phyloP scores from a whole-genome alignment of 805 yeast genomes.

The Candida namnaoensis region DNA sequence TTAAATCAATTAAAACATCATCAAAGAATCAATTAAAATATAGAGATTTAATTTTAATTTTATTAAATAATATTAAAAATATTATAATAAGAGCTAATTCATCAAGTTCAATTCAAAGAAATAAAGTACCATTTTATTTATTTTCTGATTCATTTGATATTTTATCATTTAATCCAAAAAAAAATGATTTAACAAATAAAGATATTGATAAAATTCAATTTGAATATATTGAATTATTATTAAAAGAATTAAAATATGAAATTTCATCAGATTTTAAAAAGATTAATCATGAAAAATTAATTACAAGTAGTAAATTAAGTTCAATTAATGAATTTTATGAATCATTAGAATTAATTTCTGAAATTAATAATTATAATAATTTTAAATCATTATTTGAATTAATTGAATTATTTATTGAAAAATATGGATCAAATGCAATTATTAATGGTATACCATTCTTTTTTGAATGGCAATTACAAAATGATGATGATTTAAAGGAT shows the following conservation, averaged over 20 bases:
- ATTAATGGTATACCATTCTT: constrained; percentile 37
- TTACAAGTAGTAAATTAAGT: constrained; percentile 10
- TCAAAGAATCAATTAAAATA: not conserved
- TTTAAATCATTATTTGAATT: constrained; percentile 3
- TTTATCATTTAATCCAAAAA: constrained; percentile 2
- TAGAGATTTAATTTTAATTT: constrained; percentile 1
- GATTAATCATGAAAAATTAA: constrained; percentile 11
- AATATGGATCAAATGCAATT: constrained; percentile 38
- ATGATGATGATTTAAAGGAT: not conserved
- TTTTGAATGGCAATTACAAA: constrained; percentile 30
- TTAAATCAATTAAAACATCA: not conserved
- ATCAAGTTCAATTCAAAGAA: constrained; percentile 14
- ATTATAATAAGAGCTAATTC: constrained; percentile 9
- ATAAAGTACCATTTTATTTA: constrained; percentile 14
- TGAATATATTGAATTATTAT: constrained; percentile 10
- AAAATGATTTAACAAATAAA: not conserved
- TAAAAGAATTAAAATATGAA: constrained; percentile 10
- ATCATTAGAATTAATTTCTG: constrained; percentile 6
- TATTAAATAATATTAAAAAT: constrained; percentile 10
- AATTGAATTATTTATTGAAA: constrained; percentile 15
- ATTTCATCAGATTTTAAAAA: constrained; percentile 7
- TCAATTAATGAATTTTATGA: constrained; percentile 15
- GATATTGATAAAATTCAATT: constrained; percentile 5
- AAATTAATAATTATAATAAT: constrained; percentile 1
- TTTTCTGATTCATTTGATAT: constrained; percentile 13